Base-by-base conservation (phyloP, 1,284 basidiomycete species). In the Chondrostereum purpureum region DNA sequence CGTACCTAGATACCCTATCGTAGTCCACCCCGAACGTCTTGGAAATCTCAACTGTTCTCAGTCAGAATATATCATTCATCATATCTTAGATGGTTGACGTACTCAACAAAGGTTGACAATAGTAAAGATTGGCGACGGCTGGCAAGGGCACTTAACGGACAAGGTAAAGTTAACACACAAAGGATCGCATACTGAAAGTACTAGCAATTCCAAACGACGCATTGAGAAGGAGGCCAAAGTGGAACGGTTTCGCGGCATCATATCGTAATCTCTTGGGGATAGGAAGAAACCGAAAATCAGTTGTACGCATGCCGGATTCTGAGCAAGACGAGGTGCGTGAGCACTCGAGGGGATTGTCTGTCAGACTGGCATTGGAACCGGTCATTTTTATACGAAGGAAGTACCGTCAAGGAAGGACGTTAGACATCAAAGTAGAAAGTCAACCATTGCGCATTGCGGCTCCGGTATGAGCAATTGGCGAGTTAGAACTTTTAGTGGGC, bases 21-120 rank as follows among this genome's bases (percentile, higher is more conserved):
- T 87, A 78, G 2, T 70, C 61, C 3, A 82, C 80, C 38, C 64
- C 53, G 50, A 86, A 84, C 3, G 75, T 65, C 21, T 69, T 53
- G 0, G 78, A 69, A 24, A 80, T 62, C 50, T 78, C 65, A 33
- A 83, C 77, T 83, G 50, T 23, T 45, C 21, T 23, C 37, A 23
- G 50, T 16, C 48, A n/a, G 4, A 43, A 21, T 16, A 50, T 48
- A n/a, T n/a, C 8, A 31, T 8, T 31, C 27, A n/a, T 8, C 27
- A 8, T 31, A 8, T 31, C 8, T 43, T 44, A 16, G 20, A 42
- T 34, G 39, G n/a, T 22, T 44, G 27, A 55, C 75, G 42, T 59
- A 75, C 85, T 81, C 12, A 88, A 62, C 48, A 88, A 60, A 0
- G 85, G 84, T 60, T 84, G 85, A 48, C 79, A 80, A 51, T 87